A percentile compares a stretch with the other conserved stretches of the same genome.
These are phyloP conservation scores for Leptographium flavum DNA, from an alignment of 2,329 filamentous ascomycete species.

Conservation along the genomic window DNA sequence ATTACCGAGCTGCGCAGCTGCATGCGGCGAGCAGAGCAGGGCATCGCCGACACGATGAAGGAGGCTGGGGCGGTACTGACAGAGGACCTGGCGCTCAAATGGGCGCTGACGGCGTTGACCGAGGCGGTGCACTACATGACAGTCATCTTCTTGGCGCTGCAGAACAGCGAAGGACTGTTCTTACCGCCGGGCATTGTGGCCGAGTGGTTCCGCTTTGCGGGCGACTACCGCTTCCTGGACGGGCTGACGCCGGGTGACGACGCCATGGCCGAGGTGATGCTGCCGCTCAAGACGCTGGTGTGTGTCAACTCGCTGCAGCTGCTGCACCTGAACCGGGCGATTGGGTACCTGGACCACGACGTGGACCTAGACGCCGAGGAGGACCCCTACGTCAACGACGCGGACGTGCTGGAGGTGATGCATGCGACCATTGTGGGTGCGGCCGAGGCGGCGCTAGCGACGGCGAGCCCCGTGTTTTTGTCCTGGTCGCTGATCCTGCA, in stretches of 20 bases:
- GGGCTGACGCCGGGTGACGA: slow-evolving; percentile 34
- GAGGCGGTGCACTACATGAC: slow-evolving; percentile 64
- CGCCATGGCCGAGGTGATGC: slow-evolving; percentile 33
- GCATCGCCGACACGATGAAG: slow-evolving; percentile 33
- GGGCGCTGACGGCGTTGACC: slow-evolving; percentile 47
- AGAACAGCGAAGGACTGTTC: slow-evolving; percentile 39
- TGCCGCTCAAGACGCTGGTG: slow-evolving; percentile 54
- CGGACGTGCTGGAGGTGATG: slow-evolving; percentile 55
- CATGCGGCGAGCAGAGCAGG: slow-evolving; percentile 33
- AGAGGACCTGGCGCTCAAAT: slow-evolving; percentile 42
- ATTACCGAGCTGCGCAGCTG: slow-evolving; percentile 30
- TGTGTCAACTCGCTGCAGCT: slow-evolving; percentile 58
- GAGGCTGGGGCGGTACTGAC: slow-evolving; percentile 29
- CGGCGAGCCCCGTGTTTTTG: slow-evolving; percentile 60
- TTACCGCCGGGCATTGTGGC: slow-evolving; percentile 43
- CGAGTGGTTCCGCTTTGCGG: slow-evolving; percentile 64
- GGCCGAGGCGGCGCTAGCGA: slow-evolving; percentile 38
- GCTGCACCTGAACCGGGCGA: slow-evolving; percentile 48
- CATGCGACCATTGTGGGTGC: slow-evolving; percentile 56
- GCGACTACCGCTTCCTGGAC: slow-evolving; percentile 55
- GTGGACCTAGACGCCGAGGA: slow-evolving; percentile 25
- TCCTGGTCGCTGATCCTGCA: slow-evolving; percentile 70
- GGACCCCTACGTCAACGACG: slow-evolving; percentile 53
- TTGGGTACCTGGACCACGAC: slow-evolving; percentile 41
- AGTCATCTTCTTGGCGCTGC: slow-evolving; percentile 56